Percentiles rank a stretch among this genome's conserved stretches.
These are phyloP conservation scores for Colletotrichum ledebouriae DNA, from an alignment of 2,329 filamentous ascomycete genomes.

Conservation along the genomic window DNA sequence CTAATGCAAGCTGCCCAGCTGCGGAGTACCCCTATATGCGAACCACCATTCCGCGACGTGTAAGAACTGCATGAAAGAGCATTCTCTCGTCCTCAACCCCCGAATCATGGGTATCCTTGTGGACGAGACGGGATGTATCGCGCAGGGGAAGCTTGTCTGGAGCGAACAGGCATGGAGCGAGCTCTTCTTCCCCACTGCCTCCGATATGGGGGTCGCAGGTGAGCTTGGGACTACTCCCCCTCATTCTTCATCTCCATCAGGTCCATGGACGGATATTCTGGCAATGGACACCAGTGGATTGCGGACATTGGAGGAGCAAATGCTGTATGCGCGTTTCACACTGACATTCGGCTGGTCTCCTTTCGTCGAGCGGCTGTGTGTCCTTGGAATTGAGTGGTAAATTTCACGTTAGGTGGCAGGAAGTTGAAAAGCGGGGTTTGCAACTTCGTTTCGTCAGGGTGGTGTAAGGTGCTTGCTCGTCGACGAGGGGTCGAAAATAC, in stretches of 20 bases:
- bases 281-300: slow-evolving; percentile 54
- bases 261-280: slow-evolving; percentile 39
- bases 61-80: slow-evolving; percentile 52
- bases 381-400: slow-evolving; percentile 59
- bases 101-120: slow-evolving; percentile 55
- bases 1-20: slow-evolving; percentile 53
- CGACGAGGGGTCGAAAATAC: slow-evolving; percentile 31
- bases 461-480: slow-evolving; percentile 22
- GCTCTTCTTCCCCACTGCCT: slow-evolving; percentile 47
- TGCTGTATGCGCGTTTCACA: slow-evolving; percentile 65
- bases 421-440: slow-evolving; percentile 35
- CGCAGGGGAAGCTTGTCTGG: slow-evolving; percentile 66
- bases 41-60: slow-evolving; percentile 58
- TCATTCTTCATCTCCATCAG: slow-evolving; percentile 50
- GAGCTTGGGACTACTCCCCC: not conserved
- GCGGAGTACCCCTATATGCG: slow-evolving; percentile 66
- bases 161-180: slow-evolving; percentile 64
- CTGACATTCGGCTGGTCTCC: slow-evolving; percentile 68
- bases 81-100: slow-evolving; percentile 55
- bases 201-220: not conserved
- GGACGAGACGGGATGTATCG: slow-evolving; percentile 69
- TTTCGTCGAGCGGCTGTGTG: slow-evolving; percentile 53
- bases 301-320: slow-evolving; percentile 63
- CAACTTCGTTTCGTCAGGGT: slow-evolving; percentile 37
- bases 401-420: not conserved